A percentile compares a stretch with the other conserved stretches of the same genome.
Evolutionary conservation across 495 filamentous ascomycete species (phyloP).

Genomic region (Aspergillus sparsus): DNA sequence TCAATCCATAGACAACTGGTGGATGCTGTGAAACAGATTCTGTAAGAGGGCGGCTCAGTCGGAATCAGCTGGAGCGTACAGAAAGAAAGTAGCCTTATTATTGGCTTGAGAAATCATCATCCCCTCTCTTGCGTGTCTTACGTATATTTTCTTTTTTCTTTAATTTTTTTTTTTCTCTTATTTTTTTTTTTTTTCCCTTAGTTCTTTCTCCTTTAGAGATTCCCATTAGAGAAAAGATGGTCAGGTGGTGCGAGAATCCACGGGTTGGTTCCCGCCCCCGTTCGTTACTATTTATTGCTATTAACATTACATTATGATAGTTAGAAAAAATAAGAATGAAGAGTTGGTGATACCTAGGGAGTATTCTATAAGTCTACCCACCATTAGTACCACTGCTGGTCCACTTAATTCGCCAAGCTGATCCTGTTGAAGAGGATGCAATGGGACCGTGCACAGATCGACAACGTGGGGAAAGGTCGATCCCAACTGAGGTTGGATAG

Average conservation of each 20-base stretch:
- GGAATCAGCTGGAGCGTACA: neutral
- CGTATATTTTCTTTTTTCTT: neutral
- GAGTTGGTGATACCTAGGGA: neutral
- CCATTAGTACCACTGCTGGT: neutral
- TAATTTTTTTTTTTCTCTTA: neutral
- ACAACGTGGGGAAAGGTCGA: constrained; percentile 12
- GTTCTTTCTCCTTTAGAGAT: neutral
- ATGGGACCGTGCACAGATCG: constrained; percentile 23
- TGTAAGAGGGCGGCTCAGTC: constrained; percentile 8
- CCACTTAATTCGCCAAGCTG: neutral
- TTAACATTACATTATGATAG: no score
- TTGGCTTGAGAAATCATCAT: no score
- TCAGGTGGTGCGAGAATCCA: neutral
- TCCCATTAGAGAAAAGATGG: neutral
- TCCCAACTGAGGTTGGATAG: constrained; percentile 11
- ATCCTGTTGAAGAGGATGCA: neutral
- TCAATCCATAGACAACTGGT: constrained; percentile 41
- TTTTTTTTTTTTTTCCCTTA: neutral
- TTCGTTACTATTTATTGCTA: no score
- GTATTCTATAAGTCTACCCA: neutral
- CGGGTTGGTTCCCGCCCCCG: no score
- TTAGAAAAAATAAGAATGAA: neutral
- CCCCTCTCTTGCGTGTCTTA: no score
- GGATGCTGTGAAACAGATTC: constrained; percentile 37
- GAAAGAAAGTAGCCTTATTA: neutral